Conservation (phyloP, 805 yeast species). For the Schwanniomyces occidentalis region DNA sequence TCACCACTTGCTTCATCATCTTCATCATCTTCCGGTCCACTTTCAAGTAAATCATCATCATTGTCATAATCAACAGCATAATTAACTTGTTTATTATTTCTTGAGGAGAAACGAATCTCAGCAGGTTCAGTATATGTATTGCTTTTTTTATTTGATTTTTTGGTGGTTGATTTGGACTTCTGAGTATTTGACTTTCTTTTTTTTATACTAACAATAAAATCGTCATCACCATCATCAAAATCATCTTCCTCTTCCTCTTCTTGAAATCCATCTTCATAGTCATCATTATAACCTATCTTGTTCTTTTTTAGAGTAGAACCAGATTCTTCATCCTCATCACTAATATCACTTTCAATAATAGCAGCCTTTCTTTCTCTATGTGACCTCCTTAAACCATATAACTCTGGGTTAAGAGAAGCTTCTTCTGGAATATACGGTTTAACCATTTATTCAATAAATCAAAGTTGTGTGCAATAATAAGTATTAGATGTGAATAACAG, state of each 20-base stretch:
- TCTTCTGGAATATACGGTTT: conserved; percentile 47
- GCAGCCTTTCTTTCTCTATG: conserved; percentile 54
- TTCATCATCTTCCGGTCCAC: conserved; percentile 32
- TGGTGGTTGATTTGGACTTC: conserved; percentile 34
- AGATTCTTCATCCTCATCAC: conserved; percentile 34
- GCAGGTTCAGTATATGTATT: conserved; percentile 7
- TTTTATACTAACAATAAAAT: conserved; percentile 9
- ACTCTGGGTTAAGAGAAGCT: conserved; percentile 68
- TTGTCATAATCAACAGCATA: conserved; percentile 72
- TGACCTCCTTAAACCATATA: conserved; percentile 81
- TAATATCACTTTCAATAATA: conserved; percentile 35
- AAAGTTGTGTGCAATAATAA: no score
- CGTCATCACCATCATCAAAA: conserved; percentile 21
- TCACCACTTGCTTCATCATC: conserved; percentile 30
- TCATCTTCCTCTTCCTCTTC: conserved; percentile 16
- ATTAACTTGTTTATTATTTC: conserved; percentile 68
- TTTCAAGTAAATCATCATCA: conserved; percentile 55
- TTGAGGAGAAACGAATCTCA: conserved; percentile 75
- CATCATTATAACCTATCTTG: conserved; percentile 16
- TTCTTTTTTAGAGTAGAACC: conserved; percentile 25
- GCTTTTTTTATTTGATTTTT: conserved; percentile 15
- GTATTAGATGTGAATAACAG: no score
- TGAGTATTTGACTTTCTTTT: conserved; percentile 23
- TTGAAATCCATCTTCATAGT: conserved; percentile 15
- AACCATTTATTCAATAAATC: conserved; percentile 21